phyloP scores from a whole-genome alignment of 306 rosid genomes.

The Dryas alaskensis region DNA sequence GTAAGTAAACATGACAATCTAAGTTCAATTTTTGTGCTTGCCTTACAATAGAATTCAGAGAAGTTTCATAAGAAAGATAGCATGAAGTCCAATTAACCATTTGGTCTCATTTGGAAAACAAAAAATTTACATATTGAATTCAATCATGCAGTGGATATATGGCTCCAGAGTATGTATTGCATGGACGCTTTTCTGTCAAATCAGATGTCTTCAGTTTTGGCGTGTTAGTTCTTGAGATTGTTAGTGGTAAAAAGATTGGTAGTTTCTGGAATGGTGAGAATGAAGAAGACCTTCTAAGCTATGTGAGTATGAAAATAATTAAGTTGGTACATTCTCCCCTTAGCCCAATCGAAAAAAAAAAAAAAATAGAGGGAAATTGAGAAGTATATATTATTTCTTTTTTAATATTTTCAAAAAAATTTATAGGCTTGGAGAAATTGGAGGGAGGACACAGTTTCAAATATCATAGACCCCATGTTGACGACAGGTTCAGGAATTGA shows the following conservation, averaged over 20 bases:
- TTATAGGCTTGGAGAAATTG: conserved; percentile 25
- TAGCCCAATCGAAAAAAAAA: neutral
- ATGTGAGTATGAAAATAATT: conserved; percentile 1
- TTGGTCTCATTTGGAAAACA: no score
- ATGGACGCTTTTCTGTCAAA: conserved; percentile 18
- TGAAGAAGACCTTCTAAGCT: neutral
- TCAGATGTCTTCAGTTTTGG: conserved; percentile 32
- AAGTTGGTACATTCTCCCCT: neutral
- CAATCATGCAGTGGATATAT: conserved; percentile 24
- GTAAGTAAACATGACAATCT: no score
- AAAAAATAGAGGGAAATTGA: no score
- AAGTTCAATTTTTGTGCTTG: no score
- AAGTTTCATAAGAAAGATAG: neutral
- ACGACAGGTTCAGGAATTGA: neutral
- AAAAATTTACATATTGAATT: no score
- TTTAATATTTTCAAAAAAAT: neutral
- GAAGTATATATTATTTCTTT: neutral
- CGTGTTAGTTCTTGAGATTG: conserved; percentile 5
- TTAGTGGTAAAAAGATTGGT: neutral
- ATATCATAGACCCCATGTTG: conserved; percentile 1
- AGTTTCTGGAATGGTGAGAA: neutral
- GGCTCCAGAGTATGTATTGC: conserved; percentile 26
- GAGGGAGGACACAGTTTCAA: neutral
- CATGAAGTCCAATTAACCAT: no score
- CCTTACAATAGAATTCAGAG: no score